Percentiles rank a stretch among this genome's conserved stretches.
Evolutionary conservation across 2,329 filamentous ascomycete species (phyloP).

Genomic region (Cordyceps cateniannulata): DNA sequence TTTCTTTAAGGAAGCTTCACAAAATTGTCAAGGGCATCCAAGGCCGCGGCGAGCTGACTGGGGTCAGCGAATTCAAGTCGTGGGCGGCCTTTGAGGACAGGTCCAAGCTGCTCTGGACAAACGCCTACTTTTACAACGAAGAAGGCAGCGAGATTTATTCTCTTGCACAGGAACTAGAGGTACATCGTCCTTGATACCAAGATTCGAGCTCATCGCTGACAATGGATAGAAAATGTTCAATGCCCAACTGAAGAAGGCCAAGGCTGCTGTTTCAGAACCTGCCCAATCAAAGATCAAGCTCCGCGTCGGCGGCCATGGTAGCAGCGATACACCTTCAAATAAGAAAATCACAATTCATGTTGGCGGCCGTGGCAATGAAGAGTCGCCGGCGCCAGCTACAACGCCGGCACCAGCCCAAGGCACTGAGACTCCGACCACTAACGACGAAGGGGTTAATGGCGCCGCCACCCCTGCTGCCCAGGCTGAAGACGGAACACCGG

Average conservation of each 20-base stretch:
- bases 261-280: conserved; percentile 65
- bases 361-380: conserved; percentile 50
- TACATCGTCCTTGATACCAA: conserved; percentile 26
- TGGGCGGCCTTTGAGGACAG: conserved; percentile 81
- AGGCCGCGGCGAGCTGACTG: conserved; percentile 58
- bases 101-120: conserved; percentile 75
- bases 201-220: conserved; percentile 13
- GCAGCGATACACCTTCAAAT: conserved; percentile 37
- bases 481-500: neutral
- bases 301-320: conserved; percentile 52
- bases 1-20: conserved; percentile 71
- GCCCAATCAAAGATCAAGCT: conserved; percentile 73
- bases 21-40: conserved; percentile 70
- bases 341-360: conserved; percentile 70
- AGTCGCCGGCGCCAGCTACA: conserved; percentile 40
- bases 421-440: conserved; percentile 27
- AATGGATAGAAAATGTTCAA: conserved; percentile 60
- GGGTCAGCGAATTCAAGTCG: conserved; percentile 63
- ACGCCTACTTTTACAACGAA: conserved; percentile 85
- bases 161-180: conserved; percentile 73
- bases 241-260: conserved; percentile 63
- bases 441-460: conserved; percentile 13
- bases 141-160: conserved; percentile 80
- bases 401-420: conserved; percentile 16
- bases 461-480: conserved; percentile 1